A percentile compares a stretch with the other conserved stretches of the same genome.
phyloP scores from a whole-genome alignment of 371 early-diverging fungal genomes.

The Parasitella parasitica region DNA sequence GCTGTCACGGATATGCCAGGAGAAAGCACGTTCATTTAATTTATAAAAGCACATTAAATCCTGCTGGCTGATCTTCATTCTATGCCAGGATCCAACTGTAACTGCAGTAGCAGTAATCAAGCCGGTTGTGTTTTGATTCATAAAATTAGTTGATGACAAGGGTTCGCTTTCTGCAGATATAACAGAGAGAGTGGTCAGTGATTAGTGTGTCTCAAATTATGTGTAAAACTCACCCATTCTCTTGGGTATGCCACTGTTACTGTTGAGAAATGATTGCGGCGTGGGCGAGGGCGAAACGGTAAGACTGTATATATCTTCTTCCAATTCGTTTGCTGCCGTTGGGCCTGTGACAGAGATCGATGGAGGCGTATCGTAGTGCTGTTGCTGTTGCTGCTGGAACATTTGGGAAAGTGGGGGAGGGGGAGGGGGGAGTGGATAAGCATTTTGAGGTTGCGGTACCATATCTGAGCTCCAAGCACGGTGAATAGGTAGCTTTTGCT shows the following conservation, averaged over 20 bases:
- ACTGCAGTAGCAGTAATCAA: conserved; percentile 54
- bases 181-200: no score
- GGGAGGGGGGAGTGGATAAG: conserved; percentile 15
- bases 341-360: conserved; percentile 13
- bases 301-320: conserved; percentile 14
- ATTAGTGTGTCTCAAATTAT: no score
- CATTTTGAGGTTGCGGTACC: conserved; percentile 3
- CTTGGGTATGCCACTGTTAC: neutral
- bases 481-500: conserved; percentile 24
- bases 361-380: neutral
- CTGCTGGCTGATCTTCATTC: conserved; percentile 58
- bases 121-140: conserved; percentile 1
- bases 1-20: conserved; percentile 72
- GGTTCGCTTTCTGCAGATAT: conserved; percentile 21
- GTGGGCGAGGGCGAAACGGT: conserved; percentile 25
- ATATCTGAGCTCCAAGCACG: conserved; percentile 52
- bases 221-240: conserved; percentile 19
- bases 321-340: conserved; percentile 3
- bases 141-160: neutral
- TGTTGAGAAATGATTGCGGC: conserved; percentile 15
- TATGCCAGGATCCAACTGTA: conserved; percentile 77
- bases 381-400: neutral
- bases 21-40: conserved; percentile 53
- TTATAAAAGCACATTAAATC: conserved; percentile 66
- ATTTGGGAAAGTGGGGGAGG: conserved; percentile 13